Evolutionary conservation across 495 filamentous ascomycete genomes (phyloP).

Genomic region (Cairneyella variabilis): DNA sequence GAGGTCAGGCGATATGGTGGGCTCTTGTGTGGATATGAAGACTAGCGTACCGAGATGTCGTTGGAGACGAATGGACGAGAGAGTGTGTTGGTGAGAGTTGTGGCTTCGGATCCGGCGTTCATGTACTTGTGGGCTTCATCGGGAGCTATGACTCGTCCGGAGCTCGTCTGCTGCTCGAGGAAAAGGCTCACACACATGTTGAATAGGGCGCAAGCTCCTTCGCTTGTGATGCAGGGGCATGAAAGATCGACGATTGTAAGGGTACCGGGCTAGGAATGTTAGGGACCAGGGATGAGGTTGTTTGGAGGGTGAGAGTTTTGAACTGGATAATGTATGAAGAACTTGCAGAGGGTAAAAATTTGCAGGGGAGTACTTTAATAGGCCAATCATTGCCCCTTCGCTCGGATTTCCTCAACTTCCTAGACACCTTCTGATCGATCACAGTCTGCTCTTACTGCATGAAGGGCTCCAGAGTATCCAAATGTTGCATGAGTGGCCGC

Average conservation of each 20-base stretch:
- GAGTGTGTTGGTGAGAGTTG: conserved; percentile 58
- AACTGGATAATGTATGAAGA: too few species aligned
- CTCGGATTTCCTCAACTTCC: background rate
- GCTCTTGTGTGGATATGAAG: conserved; percentile 76
- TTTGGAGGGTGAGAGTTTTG: too few species aligned
- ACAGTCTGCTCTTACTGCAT: conserved; percentile 32
- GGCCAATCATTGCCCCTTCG: conserved; percentile 30
- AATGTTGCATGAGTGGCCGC: conserved; percentile 47
- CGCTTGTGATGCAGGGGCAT: conserved; percentile 62
- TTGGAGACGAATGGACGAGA: conserved; percentile 64
- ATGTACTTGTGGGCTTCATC: conserved; percentile 45
- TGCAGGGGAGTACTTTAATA: too few species aligned
- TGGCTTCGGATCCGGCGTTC: conserved; percentile 39
- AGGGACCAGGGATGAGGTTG: too few species aligned
- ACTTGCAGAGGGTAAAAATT: too few species aligned
- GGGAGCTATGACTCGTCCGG: conserved; percentile 43
- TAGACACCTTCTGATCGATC: too few species aligned
- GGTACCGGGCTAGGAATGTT: too few species aligned
- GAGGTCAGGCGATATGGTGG: conserved; percentile 64
- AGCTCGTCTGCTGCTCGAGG: conserved; percentile 42
- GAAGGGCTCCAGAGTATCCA: conserved; percentile 57
- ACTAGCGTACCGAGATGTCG: conserved; percentile 64
- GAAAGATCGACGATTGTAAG: conserved; percentile 74
- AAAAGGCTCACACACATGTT: conserved; percentile 62
- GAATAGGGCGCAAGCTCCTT: conserved; percentile 65